phyloP scores from a whole-genome alignment of 1,139 yeast species.

The Pichia norvegensis region DNA sequence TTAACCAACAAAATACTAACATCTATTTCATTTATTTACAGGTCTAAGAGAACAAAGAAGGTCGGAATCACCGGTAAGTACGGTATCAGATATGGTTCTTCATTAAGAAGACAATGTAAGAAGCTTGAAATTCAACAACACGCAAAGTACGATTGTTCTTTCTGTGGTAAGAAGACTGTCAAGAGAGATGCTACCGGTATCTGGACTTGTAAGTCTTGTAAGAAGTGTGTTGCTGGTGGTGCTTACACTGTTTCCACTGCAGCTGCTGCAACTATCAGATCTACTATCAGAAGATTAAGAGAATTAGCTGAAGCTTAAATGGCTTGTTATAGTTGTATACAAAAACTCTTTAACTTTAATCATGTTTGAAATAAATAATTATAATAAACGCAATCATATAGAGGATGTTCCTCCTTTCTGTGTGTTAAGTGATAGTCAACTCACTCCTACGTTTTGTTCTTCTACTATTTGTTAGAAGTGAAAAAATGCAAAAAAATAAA shows the following conservation, averaged over 20 bases:
- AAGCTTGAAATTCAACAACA: constrained; percentile 99
- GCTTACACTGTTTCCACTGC: constrained; percentile 99
- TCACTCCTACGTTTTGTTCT: too few relatives aligned
- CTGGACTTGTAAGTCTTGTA: constrained; percentile 96
- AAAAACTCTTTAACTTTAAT: constrained; percentile 5
- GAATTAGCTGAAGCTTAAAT: constrained; percentile 97
- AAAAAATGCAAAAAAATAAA: constrained; percentile 5
- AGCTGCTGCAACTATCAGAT: constrained; percentile 99
- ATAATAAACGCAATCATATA: too few relatives aligned
- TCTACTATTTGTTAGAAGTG: neutral
- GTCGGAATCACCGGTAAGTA: constrained; percentile 99
- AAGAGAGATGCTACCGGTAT: constrained; percentile 98
- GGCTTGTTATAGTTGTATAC: neutral
- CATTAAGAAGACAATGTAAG: constrained; percentile 99
- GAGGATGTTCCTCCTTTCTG: too few relatives aligned
- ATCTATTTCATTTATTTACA: constrained; percentile 24
- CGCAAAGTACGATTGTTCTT: constrained; percentile 97
- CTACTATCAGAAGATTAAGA: constrained; percentile 99
- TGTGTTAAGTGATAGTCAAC: too few relatives aligned
- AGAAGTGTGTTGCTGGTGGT: constrained; percentile 99
- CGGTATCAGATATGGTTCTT: constrained; percentile 99
- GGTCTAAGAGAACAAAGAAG: constrained; percentile 99
- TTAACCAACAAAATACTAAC: constrained; percentile 10
- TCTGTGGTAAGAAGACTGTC: constrained; percentile 99
- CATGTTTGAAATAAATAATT: neutral